Percentiles rank a stretch among this genome's conserved stretches.
phyloP scores from a whole-genome alignment of 2,329 filamentous ascomycete species.

The Aspergillus sp. region DNA sequence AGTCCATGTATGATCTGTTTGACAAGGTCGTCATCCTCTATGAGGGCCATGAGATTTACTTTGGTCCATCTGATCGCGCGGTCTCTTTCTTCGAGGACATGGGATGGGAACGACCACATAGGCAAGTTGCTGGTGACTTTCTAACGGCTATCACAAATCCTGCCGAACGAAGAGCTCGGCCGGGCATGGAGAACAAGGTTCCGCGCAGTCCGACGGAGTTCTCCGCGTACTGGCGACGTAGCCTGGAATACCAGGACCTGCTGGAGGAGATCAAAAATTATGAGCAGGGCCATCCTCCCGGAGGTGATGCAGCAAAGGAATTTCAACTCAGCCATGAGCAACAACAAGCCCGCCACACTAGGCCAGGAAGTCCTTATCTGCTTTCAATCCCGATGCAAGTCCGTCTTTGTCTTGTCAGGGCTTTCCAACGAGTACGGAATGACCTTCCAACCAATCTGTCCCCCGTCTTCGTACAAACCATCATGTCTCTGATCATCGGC shows the following conservation, averaged over 20 bases:
- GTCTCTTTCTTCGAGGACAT: background rate
- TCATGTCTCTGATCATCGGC: constrained; percentile 70
- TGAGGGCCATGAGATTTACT: constrained; percentile 1
- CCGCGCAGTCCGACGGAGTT: background rate
- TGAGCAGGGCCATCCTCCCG: background rate
- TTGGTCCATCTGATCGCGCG: background rate
- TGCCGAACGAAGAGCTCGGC: background rate
- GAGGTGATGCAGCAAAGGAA: background rate
- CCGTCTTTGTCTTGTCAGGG: constrained; percentile 72
- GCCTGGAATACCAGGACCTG: no score
- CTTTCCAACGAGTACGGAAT: constrained; percentile 67
- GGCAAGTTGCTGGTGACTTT: background rate
- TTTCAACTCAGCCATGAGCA: background rate
- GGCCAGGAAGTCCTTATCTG: constrained; percentile 72
- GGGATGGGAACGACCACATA: background rate
- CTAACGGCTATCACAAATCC: background rate
- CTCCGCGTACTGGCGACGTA: background rate
- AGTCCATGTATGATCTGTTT: background rate
- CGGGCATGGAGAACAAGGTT: background rate
- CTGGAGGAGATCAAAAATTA: constrained; percentile 27
- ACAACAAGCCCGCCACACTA: constrained; percentile 40
- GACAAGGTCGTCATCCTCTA: constrained; percentile 1
- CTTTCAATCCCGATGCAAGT: constrained; percentile 73
- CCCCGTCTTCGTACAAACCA: constrained; percentile 61
- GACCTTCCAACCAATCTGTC: constrained; percentile 70